Evolutionary conservation across 306 rosid species (phyloP).

Genomic region (Citrullus mucosospermus): DNA sequence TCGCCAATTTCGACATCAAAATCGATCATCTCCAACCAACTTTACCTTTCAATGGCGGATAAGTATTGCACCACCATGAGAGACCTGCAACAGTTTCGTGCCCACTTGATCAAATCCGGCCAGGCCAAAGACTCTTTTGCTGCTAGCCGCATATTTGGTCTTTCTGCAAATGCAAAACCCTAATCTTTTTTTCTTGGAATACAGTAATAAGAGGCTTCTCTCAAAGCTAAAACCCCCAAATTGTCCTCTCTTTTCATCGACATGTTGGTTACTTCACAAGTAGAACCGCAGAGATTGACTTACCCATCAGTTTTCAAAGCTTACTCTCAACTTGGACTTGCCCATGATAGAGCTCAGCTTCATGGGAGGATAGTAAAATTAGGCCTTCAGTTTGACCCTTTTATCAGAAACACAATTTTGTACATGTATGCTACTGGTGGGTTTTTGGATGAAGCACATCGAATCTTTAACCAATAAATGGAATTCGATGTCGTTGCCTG

Average conservation of each 20-base stretch:
- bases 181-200: slow-evolving; percentile 60
- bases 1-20: slow-evolving; percentile 47
- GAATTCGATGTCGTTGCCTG: slow-evolving; percentile 57
- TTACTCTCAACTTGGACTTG: slow-evolving; percentile 48
- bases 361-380: slow-evolving; percentile 60
- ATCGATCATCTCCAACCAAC: slow-evolving; percentile 49
- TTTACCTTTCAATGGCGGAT: slow-evolving; percentile 58
- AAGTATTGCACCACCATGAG: slow-evolving; percentile 59
- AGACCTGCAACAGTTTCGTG: slow-evolving; percentile 47
- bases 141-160: slow-evolving; percentile 47
- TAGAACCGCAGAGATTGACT: slow-evolving; percentile 47
- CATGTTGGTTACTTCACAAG: slow-evolving; percentile 42
- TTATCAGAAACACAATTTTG: slow-evolving; percentile 43
- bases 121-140: slow-evolving; percentile 35
- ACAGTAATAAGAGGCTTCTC: slow-evolving; percentile 74
- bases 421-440: slow-evolving; percentile 69
- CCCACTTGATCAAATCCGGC: slow-evolving; percentile 65
- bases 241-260: slow-evolving; percentile 51
- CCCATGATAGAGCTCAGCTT: slow-evolving; percentile 62
- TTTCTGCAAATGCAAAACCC: slow-evolving; percentile 39
- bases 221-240: slow-evolving; percentile 45
- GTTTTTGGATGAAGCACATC: slow-evolving; percentile 38
- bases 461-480: slow-evolving; percentile 31
- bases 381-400: slow-evolving; percentile 45
- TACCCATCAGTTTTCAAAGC: slow-evolving; percentile 89